Conservation (phyloP, 345 rosid genomes). For the Pugionium dolabratum region DNA sequence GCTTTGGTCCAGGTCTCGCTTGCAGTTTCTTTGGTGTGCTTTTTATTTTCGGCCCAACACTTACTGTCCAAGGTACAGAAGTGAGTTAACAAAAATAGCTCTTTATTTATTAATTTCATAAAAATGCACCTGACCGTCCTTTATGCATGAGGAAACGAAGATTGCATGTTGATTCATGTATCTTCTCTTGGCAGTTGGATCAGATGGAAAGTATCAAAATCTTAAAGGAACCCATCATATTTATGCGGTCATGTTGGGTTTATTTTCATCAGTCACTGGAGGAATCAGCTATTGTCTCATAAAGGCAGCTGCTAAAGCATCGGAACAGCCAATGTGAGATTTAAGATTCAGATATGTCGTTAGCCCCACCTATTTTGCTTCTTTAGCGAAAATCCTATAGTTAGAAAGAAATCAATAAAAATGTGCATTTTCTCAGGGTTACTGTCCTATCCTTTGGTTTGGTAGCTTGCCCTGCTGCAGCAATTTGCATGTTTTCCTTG, state of each 20-base stretch:
- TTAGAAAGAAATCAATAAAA: constrained; percentile 8
- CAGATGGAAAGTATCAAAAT: constrained; percentile 37
- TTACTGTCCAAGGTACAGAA: constrained; percentile 88
- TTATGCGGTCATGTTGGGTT: constrained; percentile 59
- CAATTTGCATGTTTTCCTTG: constrained; percentile 59
- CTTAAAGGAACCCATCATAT: constrained; percentile 47
- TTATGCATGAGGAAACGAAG: not conserved
- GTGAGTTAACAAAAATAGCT: constrained; percentile 68
- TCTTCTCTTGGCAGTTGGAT: constrained; percentile 31
- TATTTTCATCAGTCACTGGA: constrained; percentile 74
- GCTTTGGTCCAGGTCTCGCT: constrained; percentile 70
- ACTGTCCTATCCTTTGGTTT: constrained; percentile 78
- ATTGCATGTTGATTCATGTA: not conserved
- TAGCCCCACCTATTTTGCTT: constrained; percentile 6
- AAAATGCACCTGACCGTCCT: not conserved
- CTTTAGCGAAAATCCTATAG: not conserved
- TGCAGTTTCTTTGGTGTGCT: constrained; percentile 89
- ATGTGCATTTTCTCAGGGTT: constrained; percentile 50
- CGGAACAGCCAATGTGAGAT: constrained; percentile 87
- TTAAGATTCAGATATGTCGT: constrained; percentile 27
- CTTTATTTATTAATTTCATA: constrained; percentile 12
- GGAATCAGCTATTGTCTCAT: constrained; percentile 82
- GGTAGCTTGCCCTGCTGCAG: constrained; percentile 77
- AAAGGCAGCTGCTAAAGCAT: constrained; percentile 79
- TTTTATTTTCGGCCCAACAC: constrained; percentile 67